Evolutionary conservation across 768 basidiomycete genomes (phyloP), one percentile per base, ranked within the genome.

Genomic region (Lentinula edodes): DNA sequence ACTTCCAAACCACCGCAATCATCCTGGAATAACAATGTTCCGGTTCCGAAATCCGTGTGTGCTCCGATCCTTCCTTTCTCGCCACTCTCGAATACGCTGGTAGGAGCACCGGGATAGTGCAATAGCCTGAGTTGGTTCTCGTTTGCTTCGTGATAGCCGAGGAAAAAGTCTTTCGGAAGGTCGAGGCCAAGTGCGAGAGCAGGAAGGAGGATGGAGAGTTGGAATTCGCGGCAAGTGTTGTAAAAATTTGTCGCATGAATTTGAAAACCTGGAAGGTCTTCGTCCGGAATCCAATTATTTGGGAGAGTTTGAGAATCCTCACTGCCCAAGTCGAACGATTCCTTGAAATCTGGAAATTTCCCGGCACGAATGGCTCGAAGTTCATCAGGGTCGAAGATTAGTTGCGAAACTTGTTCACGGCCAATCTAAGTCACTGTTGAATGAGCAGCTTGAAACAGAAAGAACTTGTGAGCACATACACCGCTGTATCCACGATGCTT

Each of bases 1-100:
- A 82, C 73, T 63, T 82, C 78, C 13, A 82, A 71, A 0, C 80
- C 80, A 20, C 79, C 78, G 6, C 70, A 71, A n/a, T 72, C 69
- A 65, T 81, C 78, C 61, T 81, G 79, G 63, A 80, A 73, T 15
- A 82, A 69, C 34, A 80, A 64, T 0, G 80, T 82, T n/a, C 77
- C 70, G 3, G 71, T 76, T 5, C 74, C 72, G 56, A 76, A 81
- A 65, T 82, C 80, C 43, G 72, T 73, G 52, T 75, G 74, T 2
- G 76, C 73, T 35, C 70, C 74, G n/a, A 76, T 67, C 28, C 78
- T 65, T 2, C 68, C 67, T 54, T 73, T 64, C 43, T 71, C 66
- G 1, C 73, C 75, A 28, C 71, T 67, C 41, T 66, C 62, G 3
- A 75, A 64, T 18, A 65, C 46, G 34, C 68, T 62, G 3, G 66